phyloP scores from a whole-genome alignment of 352 stramenopile genomes.

The Phytopythium boreale region DNA sequence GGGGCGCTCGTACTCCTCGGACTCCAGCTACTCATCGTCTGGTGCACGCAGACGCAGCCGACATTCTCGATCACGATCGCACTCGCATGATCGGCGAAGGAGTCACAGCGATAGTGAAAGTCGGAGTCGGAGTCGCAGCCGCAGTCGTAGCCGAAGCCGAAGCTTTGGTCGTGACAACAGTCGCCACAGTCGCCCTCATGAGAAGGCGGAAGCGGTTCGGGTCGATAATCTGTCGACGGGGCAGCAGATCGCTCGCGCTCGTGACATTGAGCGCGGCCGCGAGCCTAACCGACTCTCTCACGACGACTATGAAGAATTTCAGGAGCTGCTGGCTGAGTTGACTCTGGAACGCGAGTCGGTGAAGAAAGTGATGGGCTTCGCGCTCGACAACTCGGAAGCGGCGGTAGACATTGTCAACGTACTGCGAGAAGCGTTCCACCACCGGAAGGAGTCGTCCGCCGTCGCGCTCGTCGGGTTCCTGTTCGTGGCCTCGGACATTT shows the following conservation, averaged over 20 bases:
- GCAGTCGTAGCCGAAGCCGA: conserved; percentile 21
- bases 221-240: conserved; percentile 50
- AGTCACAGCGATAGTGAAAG: conserved; percentile 11
- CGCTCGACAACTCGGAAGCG: conserved; percentile 75
- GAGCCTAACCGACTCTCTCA: conserved; percentile 45
- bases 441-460: conserved; percentile 23
- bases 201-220: conserved; percentile 4
- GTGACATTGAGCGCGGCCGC: conserved; percentile 59
- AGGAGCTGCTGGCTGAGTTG: conserved; percentile 32
- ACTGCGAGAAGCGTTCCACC: conserved; percentile 44
- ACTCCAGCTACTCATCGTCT: conserved; percentile 4
- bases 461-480: conserved; percentile 60
- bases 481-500: conserved; percentile 85
- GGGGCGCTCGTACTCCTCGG: conserved; percentile 2
- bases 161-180: conserved; percentile 2
- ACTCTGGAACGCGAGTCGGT: conserved; percentile 70
- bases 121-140: conserved; percentile 15
- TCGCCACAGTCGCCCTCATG: not conserved
- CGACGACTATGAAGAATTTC: conserved; percentile 57
- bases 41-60: conserved; percentile 1
- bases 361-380: conserved; percentile 74
- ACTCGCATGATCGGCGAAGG: conserved; percentile 9
- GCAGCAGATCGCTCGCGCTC: conserved; percentile 66
- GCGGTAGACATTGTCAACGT: conserved; percentile 63
- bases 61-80: conserved; percentile 3